phyloP scores from a whole-genome alignment of 768 basidiomycete species.

The Suillus weaverae region DNA sequence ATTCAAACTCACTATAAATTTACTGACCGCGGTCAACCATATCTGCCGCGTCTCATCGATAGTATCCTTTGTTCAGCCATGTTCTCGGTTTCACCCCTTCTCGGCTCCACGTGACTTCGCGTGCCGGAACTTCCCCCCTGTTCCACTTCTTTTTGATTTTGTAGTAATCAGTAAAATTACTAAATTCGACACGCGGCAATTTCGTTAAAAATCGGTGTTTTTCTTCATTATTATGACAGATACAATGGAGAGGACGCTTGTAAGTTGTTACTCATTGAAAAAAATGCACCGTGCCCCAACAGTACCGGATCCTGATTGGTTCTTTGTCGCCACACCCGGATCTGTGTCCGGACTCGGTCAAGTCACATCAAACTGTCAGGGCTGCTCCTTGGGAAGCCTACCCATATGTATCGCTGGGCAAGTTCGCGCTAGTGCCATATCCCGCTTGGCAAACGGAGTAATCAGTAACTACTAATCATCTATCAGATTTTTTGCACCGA shows the following conservation, averaged over 20 bases:
- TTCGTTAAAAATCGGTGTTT: background rate
- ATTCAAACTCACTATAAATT: conserved; percentile 2
- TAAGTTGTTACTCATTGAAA: no score
- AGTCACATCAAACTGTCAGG: background rate
- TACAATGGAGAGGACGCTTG: background rate
- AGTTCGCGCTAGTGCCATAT: background rate
- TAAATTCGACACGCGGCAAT: background rate
- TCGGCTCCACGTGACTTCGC: background rate
- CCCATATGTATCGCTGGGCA: background rate
- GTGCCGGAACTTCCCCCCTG: background rate
- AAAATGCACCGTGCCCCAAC: no score
- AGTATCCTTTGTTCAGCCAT: conserved; percentile 1
- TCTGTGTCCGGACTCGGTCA: background rate
- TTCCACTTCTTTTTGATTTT: background rate
- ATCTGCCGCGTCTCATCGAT: background rate
- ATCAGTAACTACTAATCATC: background rate
- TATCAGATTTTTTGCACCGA: background rate
- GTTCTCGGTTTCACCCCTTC: background rate
- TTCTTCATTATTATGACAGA: background rate
- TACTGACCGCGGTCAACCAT: background rate
- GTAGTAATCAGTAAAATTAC: background rate
- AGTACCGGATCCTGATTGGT: background rate
- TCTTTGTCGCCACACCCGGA: conserved; percentile 1
- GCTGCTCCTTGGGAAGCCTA: background rate
- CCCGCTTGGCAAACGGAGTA: background rate